These are phyloP conservation scores for Aspergillus fumigatiaffinis DNA, from an alignment of 2,329 filamentous ascomycete species.

Conservation along the genomic window DNA sequence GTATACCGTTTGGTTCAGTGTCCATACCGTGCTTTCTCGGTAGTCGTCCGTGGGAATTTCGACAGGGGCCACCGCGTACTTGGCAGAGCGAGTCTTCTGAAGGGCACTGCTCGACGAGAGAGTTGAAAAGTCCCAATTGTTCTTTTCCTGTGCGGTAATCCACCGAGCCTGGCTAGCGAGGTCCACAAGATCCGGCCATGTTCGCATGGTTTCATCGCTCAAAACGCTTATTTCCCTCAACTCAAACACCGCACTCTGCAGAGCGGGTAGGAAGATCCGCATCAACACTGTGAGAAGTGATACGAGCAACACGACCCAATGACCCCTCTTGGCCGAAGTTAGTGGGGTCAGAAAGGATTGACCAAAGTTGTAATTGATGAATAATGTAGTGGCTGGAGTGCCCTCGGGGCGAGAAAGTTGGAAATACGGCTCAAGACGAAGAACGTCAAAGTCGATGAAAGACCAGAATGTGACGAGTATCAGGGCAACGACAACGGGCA, in stretches of 20 bases:
- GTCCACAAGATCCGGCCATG: conserved; percentile 27
- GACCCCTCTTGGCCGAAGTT: conserved; percentile 25
- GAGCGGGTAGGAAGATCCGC: conserved; percentile 30
- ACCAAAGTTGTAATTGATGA: conserved; percentile 37
- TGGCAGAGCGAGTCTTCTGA: conserved; percentile 21
- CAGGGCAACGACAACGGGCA: conserved; percentile 43
- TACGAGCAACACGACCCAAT: conserved; percentile 31
- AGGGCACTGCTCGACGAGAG: conserved; percentile 14
- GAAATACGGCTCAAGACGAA: conserved; percentile 49
- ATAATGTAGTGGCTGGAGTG: conserved; percentile 29
- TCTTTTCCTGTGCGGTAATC: conserved; percentile 27
- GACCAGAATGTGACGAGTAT: conserved; percentile 47
- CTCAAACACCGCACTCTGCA: conserved; percentile 31
- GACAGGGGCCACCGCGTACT: conserved; percentile 31
- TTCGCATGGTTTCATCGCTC: conserved; percentile 19
- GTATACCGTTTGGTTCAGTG: conserved; percentile 30
- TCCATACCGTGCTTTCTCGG: conserved; percentile 26
- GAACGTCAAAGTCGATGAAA: conserved; percentile 48
- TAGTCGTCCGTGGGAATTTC: conserved; percentile 23
- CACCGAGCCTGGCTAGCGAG: conserved; percentile 26
- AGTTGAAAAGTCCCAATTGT: conserved; percentile 19
- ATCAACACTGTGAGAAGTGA: conserved; percentile 29
- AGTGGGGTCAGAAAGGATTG: conserved; percentile 33
- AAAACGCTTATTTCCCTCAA: conserved; percentile 24
- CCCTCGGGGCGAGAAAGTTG: conserved; percentile 33